phyloP scores from a whole-genome alignment of 139 green algal species.

The Chlamydomonas incerta region DNA sequence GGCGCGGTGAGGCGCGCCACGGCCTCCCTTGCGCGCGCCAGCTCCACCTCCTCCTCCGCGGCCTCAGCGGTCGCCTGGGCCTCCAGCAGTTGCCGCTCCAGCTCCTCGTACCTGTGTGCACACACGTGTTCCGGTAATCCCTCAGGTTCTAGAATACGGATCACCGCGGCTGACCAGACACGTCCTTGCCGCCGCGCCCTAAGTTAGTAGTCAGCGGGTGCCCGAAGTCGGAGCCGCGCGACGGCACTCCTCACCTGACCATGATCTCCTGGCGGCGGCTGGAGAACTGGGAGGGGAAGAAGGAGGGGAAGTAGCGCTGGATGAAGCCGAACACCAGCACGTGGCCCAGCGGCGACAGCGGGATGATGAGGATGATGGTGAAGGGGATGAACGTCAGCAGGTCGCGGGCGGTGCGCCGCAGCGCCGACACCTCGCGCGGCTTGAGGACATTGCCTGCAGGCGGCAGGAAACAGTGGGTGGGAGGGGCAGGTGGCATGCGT shows the following conservation, averaged over 20 bases:
- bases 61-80: constrained; percentile 69
- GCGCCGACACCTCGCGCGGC: constrained; percentile 89
- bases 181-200: no score
- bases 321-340: constrained; percentile 98
- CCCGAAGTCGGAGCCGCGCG: neutral
- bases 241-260: constrained; percentile 46
- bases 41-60: constrained; percentile 79
- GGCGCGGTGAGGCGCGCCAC: constrained; percentile 76
- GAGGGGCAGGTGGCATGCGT: no score
- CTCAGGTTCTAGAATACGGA: no score
- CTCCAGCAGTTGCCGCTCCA: constrained; percentile 74
- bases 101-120: constrained; percentile 80
- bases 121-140: no score
- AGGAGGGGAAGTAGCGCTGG: constrained; percentile 96
- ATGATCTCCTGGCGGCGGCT: constrained; percentile 85
- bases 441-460: constrained; percentile 85
- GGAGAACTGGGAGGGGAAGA: constrained; percentile 98
- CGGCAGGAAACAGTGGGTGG: no score
- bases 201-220: no score
- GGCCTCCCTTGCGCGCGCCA: constrained; percentile 70
- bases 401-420: constrained; percentile 93
- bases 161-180: no score
- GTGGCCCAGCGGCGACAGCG: constrained; percentile 96
- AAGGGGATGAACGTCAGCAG: constrained; percentile 96
- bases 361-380: constrained; percentile 97